phyloP scores from a whole-genome alignment of 495 filamentous ascomycete genomes.

The Penicillium cinerascens region DNA sequence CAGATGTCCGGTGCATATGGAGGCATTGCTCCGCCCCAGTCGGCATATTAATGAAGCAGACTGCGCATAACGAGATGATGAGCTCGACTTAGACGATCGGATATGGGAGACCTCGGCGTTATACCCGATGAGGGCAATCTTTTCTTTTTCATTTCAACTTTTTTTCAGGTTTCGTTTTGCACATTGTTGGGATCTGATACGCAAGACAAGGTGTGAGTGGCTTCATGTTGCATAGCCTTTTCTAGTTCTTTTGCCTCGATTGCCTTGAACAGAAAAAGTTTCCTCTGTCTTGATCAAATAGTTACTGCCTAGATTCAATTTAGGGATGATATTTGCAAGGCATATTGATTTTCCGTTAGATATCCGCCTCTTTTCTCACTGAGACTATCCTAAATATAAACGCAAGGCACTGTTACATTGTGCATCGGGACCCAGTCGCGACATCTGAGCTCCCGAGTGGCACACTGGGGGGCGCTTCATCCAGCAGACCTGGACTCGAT shows the following conservation, averaged over 20 bases:
- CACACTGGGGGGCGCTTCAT: no score
- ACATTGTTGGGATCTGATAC: not conserved
- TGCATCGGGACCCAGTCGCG: no score
- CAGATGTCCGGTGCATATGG: conserved; percentile 42
- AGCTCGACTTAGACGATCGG: conserved; percentile 30
- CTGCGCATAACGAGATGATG: conserved; percentile 32
- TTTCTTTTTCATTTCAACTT: conserved; percentile 8
- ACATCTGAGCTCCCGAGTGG: no score
- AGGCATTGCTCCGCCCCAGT: conserved; percentile 40
- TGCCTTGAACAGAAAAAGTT: not conserved
- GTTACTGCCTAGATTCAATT: not conserved
- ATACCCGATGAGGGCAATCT: conserved; percentile 23
- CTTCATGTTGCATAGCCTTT: conserved; percentile 2
- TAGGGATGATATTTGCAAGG: no score
- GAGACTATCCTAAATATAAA: not conserved
- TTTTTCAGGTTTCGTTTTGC: conserved; percentile 2
- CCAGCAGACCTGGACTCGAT: no score
- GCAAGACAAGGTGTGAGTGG: conserved; percentile 1
- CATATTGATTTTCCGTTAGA: no score
- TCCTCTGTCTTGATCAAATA: not conserved
- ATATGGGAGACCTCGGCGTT: conserved; percentile 38
- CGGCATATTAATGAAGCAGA: conserved; percentile 31
- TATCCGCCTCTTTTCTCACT: not conserved
- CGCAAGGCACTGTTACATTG: no score
- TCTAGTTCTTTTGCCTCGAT: not conserved